Evolutionary conservation across 768 basidiomycete species (phyloP), one percentile per base, ranked within the genome.

Genomic region (Termitomyces sp.): DNA sequence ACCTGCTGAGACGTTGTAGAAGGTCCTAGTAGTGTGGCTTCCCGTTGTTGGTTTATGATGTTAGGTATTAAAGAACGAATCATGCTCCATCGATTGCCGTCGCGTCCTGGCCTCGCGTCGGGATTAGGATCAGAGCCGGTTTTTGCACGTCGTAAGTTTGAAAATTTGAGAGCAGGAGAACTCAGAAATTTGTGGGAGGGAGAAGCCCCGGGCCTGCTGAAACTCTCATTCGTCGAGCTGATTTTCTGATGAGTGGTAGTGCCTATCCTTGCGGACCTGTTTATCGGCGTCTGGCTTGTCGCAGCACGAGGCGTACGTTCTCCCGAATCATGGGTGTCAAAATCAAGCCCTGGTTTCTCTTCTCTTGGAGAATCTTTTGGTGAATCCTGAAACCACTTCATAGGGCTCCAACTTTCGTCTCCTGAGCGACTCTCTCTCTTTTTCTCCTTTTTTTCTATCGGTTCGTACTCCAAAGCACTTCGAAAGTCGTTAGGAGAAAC

Each of bases 61-160:
- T 79, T 76, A 15, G 90, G 87, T 15, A 93, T 66, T 36, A 91
- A 72, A 12, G 87, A 83, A 36, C 86, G 86, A 31, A 93, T 69
- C 52, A 81, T 81, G 42, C 76, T 73, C 91, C 91, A 93, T 61
- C 77, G 83, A 3, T 46, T 55, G 1, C 33, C 22, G 13, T 74
- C 76, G 36, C 68, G 66, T 16, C 69, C 68, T 53, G 69, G 58
- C 60, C 74, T 68, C 50, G 51, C n/a, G 44, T 67, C 61, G 59
- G 63, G 63, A 36, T 30, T 44, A 37, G 60, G 60, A 20, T 64
- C 45, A 34, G 76, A 74, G 20, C 72, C 67, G 13, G 77, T 76
- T 37, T 70, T 66, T n/a, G 69, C 71, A 55, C 72, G 70, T 47
- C 70, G 53, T 30, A 54, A 55, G 11, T 36, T 34, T 18, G 44